These are phyloP conservation scores for Conidiobolus coronatus DNA, from an alignment of 371 early-diverging fungal species.

Conservation along the genomic window DNA sequence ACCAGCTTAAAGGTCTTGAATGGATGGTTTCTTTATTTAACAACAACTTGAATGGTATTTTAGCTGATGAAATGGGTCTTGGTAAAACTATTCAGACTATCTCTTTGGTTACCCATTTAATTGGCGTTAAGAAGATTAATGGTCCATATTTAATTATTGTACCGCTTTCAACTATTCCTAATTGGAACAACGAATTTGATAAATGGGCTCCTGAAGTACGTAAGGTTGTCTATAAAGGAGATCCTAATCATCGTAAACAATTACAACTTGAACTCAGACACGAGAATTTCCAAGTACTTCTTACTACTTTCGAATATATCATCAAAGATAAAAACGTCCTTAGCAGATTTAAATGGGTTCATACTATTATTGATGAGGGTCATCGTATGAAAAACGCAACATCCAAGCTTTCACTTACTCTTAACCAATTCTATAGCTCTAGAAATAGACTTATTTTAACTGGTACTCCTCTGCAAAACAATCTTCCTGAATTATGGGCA, in stretches of 20 bases:
- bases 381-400: constrained; percentile 96
- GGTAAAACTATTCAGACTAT: constrained; percentile 97
- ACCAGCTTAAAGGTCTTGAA: constrained; percentile 94
- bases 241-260: constrained; percentile 43
- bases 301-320: constrained; percentile 97
- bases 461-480: constrained; percentile 98
- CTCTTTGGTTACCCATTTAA: constrained; percentile 79
- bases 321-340: constrained; percentile 76
- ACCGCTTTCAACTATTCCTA: constrained; percentile 78
- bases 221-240: constrained; percentile 80
- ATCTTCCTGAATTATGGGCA: constrained; percentile 96
- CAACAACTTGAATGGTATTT: constrained; percentile 87
- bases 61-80: constrained; percentile 97
- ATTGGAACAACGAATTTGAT: constrained; percentile 94
- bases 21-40: constrained; percentile 98
- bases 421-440: constrained; percentile 65
- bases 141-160: constrained; percentile 90
- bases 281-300: constrained; percentile 74
- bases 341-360: constrained; percentile 74
- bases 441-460: constrained; percentile 93
- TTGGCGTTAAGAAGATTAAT: constrained; percentile 69
- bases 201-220: constrained; percentile 92
- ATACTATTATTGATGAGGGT: constrained; percentile 97
- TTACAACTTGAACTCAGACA: constrained; percentile 50
- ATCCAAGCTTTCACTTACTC: constrained; percentile 59